These are phyloP conservation scores for Kodamaea neixiangensis DNA, from an alignment of 805 yeast species.

Conservation along the genomic window DNA sequence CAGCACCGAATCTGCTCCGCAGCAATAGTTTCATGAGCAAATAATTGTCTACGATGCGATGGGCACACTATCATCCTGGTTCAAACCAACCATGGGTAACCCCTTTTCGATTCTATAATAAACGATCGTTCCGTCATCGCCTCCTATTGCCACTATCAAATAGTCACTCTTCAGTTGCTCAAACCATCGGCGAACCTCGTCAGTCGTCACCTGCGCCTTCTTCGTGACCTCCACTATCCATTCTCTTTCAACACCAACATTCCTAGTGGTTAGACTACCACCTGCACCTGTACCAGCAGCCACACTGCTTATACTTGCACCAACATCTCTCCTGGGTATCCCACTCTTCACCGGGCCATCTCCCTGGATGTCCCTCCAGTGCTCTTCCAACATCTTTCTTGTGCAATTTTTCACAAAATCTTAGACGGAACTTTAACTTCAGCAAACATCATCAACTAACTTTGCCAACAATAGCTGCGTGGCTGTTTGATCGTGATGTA, in stretches of 20 bases:
- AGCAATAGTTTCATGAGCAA: not conserved
- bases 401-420: not conserved
- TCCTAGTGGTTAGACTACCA: too few relatives aligned
- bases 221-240: not conserved
- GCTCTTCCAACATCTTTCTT: slow-evolving; percentile 8
- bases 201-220: not conserved
- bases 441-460: not conserved
- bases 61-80: too few relatives aligned
- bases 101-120: slow-evolving; percentile 7
- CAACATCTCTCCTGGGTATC: slow-evolving; percentile 3
- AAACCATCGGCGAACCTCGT: slow-evolving; percentile 5
- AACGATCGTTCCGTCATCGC: slow-evolving; percentile 10
- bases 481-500: not conserved
- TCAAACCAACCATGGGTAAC: not conserved
- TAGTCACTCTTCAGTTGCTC: not conserved
- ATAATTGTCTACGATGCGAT: too few relatives aligned
- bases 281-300: too few relatives aligned
- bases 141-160: slow-evolving; percentile 9
- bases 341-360: slow-evolving; percentile 8
- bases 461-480: not conserved
- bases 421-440: not conserved
- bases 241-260: too few relatives aligned
- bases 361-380: slow-evolving; percentile 8
- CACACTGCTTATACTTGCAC: not conserved
- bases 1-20: too few relatives aligned